Evolutionary conservation across 2,329 filamentous ascomycete genomes (phyloP), one percentile per base, ranked within the genome.

Genomic region (Ceratocystis harringtonii): DNA sequence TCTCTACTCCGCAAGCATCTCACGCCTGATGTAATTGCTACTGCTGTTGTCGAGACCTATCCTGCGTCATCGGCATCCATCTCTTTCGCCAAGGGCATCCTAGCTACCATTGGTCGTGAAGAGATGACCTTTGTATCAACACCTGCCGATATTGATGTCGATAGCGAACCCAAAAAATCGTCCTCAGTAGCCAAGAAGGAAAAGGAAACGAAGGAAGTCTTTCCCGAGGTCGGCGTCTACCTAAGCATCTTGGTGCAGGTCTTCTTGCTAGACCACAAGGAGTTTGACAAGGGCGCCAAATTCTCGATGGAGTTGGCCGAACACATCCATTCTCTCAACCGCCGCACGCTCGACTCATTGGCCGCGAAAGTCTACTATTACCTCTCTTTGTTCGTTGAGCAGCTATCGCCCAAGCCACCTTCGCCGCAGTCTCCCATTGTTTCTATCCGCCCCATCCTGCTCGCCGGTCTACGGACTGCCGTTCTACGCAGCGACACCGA

Each of bases 321-420:
- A 73, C 87, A 88, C 73, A 87, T 97, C 74, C 90, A 95, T 72
- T 82, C 85, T 64, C 81, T 95, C 74, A 99, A 99, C 80, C 88
- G 94, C 69, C 87, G 94, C 71, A 97, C 94, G 28, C 80, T 99
- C 68, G 94, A 99, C 76, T 91, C 92, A 62, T 84, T 99, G 67
- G 89, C 92, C 67, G 91, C 92, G 69, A 95, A 95, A 76, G 91
- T 92, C 69, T 99, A 96, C 81, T 97, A 96, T 78, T 99, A 99
- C 81, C 96, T 90, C 78, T 90, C 90, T 28, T 81, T 97, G 71
- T 97, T 97, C 80, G 90, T 88, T 78, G 94, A 99, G 81, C 87
- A 95, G 76, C 83, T 95, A 68, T 84, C 86, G 68, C 92, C 92
- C 25, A 84, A 92, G 69, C 89, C 94, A 57, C 92, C 92, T 28